phyloP scores from a whole-genome alignment of 2,329 filamentous ascomycete species.

The Fusarium sp. region DNA sequence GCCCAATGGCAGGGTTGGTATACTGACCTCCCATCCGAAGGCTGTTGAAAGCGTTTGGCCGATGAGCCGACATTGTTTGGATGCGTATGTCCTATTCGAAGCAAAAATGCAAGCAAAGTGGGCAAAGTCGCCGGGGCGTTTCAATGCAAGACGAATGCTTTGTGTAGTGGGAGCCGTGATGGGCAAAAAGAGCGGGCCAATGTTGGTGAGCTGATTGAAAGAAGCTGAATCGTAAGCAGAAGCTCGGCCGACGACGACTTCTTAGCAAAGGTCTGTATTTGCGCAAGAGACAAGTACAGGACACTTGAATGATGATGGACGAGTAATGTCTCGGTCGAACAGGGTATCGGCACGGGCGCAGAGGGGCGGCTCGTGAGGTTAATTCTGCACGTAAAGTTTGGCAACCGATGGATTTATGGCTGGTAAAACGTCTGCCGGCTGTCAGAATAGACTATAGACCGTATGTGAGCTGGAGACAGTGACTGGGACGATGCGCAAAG shows the following conservation, averaged over 20 bases:
- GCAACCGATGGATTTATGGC: conserved; percentile 19
- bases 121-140: conserved; percentile 39
- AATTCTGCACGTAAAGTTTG: conserved; percentile 30
- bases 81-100: conserved; percentile 43
- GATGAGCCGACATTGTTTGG: conserved; percentile 82
- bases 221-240: conserved; percentile 30
- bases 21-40: conserved; percentile 97
- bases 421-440: conserved; percentile 22
- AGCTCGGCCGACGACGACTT: conserved; percentile 8
- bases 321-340: conserved; percentile 44
- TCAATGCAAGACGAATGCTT: conserved; percentile 46
- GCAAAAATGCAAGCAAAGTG: conserved; percentile 45
- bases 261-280: conserved; percentile 33
- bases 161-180: conserved; percentile 52
- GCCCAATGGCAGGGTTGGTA: conserved; percentile 20
- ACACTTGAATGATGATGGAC: conserved; percentile 36
- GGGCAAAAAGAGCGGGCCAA: conserved; percentile 47
- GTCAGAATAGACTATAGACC: conserved; percentile 37
- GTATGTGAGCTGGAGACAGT: conserved; percentile 42
- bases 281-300: conserved; percentile 36
- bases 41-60: conserved; percentile 86
- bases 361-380: conserved; percentile 39
- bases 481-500: conserved; percentile 37
- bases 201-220: conserved; percentile 25
- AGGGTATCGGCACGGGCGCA: conserved; percentile 41